Conservation (phyloP, 176 grass and related monocot genomes). For the Saccharum spontaneum region DNA sequence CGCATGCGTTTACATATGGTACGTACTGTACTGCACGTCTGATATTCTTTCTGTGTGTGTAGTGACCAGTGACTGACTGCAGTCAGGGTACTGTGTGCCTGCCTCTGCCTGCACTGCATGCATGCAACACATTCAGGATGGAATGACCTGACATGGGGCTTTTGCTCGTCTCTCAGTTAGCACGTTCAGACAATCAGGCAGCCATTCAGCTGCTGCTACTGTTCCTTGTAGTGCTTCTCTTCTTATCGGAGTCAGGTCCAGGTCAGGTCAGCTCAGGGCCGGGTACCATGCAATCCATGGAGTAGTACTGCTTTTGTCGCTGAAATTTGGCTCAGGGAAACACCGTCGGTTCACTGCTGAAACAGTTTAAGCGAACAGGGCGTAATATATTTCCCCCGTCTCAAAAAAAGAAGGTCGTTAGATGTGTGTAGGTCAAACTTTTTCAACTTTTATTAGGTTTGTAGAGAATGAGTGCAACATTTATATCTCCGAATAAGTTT, state of each 20-base stretch:
- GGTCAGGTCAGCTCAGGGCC: slow-evolving; percentile 6
- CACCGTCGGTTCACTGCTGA: too few relatives aligned
- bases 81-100: background rate
- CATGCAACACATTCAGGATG: slow-evolving; percentile 18
- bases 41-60: background rate
- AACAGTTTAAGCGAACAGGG: too few relatives aligned
- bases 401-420: too few relatives aligned
- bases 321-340: too few relatives aligned
- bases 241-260: slow-evolving; percentile 31
- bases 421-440: too few relatives aligned
- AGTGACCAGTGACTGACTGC: background rate
- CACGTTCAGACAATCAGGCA: slow-evolving; percentile 1
- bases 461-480: too few relatives aligned
- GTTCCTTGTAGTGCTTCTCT: background rate
- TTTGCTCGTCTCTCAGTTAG: background rate
- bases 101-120: background rate
- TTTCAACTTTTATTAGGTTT: too few relatives aligned
- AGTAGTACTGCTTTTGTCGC: too few relatives aligned
- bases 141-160: slow-evolving; percentile 35
- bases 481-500: too few relatives aligned
- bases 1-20: background rate
- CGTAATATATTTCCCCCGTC: too few relatives aligned
- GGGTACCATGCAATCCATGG: background rate
- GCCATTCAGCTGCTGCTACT: background rate
- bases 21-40: background rate